A percentile compares a stretch with the other conserved stretches of the same genome.
phyloP scores from a whole-genome alignment of 2,329 filamentous ascomycete genomes.

The Mariannaea elegans region DNA sequence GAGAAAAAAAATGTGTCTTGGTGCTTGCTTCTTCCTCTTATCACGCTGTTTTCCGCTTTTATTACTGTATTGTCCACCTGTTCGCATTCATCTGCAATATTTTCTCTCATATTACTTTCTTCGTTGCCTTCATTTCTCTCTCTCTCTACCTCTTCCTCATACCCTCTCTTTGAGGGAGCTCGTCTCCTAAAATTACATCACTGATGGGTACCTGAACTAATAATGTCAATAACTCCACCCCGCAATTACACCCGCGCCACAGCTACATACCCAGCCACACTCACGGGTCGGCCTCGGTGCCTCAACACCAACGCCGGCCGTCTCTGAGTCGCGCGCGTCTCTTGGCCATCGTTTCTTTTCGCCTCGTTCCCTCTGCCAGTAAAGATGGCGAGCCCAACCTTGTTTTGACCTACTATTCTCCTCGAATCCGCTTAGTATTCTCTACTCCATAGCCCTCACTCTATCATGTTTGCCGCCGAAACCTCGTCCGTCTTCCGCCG shows the following conservation, averaged over 20 bases:
- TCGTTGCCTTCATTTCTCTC: conserved; percentile 2
- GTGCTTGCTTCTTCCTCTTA: conserved; percentile 8
- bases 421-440: background rate
- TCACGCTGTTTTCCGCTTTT: background rate
- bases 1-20: background rate
- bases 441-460: background rate
- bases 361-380: background rate
- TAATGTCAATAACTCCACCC: background rate
- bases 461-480: conserved; percentile 14
- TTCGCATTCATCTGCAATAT: background rate
- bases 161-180: background rate
- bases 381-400: background rate
- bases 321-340: background rate
- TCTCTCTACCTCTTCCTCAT: background rate
- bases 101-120: conserved; percentile 22
- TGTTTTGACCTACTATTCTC: background rate
- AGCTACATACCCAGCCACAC: background rate
- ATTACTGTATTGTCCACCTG: background rate
- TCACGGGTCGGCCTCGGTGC: conserved; percentile 12
- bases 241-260: conserved; percentile 4
- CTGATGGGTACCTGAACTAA: too few relatives aligned
- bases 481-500: conserved; percentile 8
- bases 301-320: conserved; percentile 17
- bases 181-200: too few relatives aligned
- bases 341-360: background rate